Evolutionary conservation across 2,329 filamentous ascomycete genomes (phyloP).

Genomic region (Colletotrichum graminicola): DNA sequence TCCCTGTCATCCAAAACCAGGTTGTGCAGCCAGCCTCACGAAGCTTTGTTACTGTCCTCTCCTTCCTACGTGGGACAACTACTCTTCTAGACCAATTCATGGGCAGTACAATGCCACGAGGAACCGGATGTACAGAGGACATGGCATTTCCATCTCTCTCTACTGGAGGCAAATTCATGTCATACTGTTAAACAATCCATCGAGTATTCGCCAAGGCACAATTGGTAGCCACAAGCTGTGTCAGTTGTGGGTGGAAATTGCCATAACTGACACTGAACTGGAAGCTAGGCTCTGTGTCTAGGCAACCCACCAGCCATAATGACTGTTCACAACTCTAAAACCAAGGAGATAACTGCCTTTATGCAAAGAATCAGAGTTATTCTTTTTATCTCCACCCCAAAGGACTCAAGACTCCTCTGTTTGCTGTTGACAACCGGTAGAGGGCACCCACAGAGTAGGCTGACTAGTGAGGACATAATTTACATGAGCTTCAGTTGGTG

Average conservation of each 20-base stretch:
- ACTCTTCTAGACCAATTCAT: not conserved
- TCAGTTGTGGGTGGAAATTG: slow-evolving; percentile 5
- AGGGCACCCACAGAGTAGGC: not conserved
- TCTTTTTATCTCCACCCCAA: not conserved
- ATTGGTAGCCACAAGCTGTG: slow-evolving; percentile 13
- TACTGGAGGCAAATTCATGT: not conserved
- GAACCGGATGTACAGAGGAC: not conserved
- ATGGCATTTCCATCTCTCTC: not conserved
- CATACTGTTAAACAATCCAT: slow-evolving; percentile 24
- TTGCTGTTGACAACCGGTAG: slow-evolving; percentile 1
- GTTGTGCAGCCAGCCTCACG: not conserved
- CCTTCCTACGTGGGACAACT: slow-evolving; percentile 15
- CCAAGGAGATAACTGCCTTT: not conserved
- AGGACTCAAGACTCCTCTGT: not conserved
- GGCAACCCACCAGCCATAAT: not conserved
- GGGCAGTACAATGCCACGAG: slow-evolving; percentile 8
- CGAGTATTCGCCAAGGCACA: not conserved
- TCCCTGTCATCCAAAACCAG: not conserved
- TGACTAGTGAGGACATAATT: slow-evolving; percentile 43
- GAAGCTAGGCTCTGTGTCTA: slow-evolving; percentile 10
- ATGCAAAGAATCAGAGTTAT: not conserved
- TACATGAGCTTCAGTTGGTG: slow-evolving; percentile 18
- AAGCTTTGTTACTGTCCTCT: not conserved
- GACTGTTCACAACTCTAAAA: not conserved
- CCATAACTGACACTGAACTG: slow-evolving; percentile 11